A percentile compares a stretch with the other conserved stretches of the same genome.
Conservation (phyloP, 2,329 filamentous ascomycete genomes). For the Coleophoma eucalyptorum region DNA sequence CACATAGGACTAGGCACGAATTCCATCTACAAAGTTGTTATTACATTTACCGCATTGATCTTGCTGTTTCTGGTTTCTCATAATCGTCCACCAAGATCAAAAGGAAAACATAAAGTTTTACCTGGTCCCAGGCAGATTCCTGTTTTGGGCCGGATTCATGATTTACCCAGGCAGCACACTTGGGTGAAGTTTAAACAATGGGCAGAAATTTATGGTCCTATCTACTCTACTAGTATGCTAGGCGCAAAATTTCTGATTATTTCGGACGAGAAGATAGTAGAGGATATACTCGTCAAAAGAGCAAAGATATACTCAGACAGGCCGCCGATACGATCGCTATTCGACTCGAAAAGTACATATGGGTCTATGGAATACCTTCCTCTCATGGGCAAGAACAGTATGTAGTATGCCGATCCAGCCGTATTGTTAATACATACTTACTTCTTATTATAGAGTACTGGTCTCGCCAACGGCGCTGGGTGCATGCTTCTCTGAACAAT, state of each 20-base stretch:
- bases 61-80: no score
- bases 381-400: no score
- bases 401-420: slow-evolving; percentile 20
- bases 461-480: slow-evolving; percentile 41
- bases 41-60: no score
- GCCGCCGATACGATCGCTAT: no score
- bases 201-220: slow-evolving; percentile 25
- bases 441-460: slow-evolving; percentile 33
- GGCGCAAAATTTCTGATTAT: slow-evolving; percentile 41
- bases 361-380: no score
- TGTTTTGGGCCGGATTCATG: slow-evolving; percentile 29
- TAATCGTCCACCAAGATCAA: no score
- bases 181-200: slow-evolving; percentile 46
- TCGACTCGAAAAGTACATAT: no score
- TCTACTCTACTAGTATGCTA: neutral
- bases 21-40: no score
- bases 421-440: slow-evolving; percentile 20
- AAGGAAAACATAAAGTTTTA: no score
- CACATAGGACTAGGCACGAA: no score
- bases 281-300: slow-evolving; percentile 36
- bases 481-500: slow-evolving; percentile 35
- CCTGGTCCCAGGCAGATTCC: no score
- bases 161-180: slow-evolving; percentile 43
- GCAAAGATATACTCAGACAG: slow-evolving; percentile 38
- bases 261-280: slow-evolving; percentile 35